phyloP scores from a whole-genome alignment of 2,329 filamentous ascomycete genomes.

The Fusarium beomiforme region DNA sequence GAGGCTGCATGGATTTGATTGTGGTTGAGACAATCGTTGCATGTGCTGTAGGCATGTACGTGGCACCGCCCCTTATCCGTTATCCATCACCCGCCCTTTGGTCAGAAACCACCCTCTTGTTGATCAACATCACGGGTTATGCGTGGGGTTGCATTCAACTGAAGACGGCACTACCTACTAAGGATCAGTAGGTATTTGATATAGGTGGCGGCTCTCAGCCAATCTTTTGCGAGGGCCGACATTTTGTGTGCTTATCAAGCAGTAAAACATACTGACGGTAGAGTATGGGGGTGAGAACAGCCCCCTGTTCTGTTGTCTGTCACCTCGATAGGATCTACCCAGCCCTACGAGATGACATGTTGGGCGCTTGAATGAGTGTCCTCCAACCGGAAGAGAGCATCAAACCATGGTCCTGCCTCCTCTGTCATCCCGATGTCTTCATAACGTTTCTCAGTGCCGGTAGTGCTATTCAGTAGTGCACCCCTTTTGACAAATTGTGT shows the following conservation, averaged over 20 bases:
- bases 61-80: slow-evolving; percentile 36
- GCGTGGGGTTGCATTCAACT: slow-evolving; percentile 23
- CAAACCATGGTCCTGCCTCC: not conserved
- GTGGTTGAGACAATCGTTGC: slow-evolving; percentile 1
- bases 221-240: slow-evolving; percentile 22
- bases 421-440: not conserved
- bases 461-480: not conserved
- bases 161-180: not conserved
- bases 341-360: slow-evolving; percentile 25
- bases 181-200: not conserved
- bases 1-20: slow-evolving; percentile 16
- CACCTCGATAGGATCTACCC: slow-evolving; percentile 7
- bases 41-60: slow-evolving; percentile 19
- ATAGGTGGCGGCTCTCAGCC: slow-evolving; percentile 1
- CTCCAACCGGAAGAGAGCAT: slow-evolving; percentile 11
- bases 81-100: slow-evolving; percentile 24
- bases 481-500: slow-evolving; percentile 18
- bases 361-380: slow-evolving; percentile 18
- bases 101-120: slow-evolving; percentile 6
- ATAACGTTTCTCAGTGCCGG: not conserved
- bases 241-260: slow-evolving; percentile 30
- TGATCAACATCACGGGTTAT: slow-evolving; percentile 29
- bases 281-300: slow-evolving; percentile 5
- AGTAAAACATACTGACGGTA: not conserved
- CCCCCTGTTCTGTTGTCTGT: not conserved